Evolutionary conservation across 331 rosid species (phyloP).

Genomic region (Phaseolus coccineus): DNA sequence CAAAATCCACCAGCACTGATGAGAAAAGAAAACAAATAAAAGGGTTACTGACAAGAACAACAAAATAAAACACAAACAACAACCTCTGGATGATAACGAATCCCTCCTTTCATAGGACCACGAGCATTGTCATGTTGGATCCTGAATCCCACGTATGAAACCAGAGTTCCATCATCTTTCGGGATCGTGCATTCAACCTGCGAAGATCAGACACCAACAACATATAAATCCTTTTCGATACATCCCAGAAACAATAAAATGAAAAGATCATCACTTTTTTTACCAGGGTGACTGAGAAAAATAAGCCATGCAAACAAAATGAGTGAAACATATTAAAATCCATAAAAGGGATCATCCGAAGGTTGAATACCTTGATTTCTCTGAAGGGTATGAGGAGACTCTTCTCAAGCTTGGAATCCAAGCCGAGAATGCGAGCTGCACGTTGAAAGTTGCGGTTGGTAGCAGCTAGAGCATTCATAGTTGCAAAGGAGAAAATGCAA

Average conservation of each 20-base stretch:
- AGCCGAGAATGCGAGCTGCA: slow-evolving; percentile 59
- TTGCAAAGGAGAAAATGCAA: neutral
- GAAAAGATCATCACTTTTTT: neutral
- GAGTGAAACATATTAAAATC: neutral
- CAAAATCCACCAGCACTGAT: slow-evolving; percentile 23
- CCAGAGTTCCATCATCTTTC: slow-evolving; percentile 60
- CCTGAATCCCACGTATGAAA: slow-evolving; percentile 59
- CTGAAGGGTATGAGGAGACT: slow-evolving; percentile 62
- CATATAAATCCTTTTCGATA: slow-evolving; percentile 1
- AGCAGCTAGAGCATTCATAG: slow-evolving; percentile 62
- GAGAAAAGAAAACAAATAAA: neutral
- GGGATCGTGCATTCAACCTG: slow-evolving; percentile 70
- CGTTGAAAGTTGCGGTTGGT: slow-evolving; percentile 61
- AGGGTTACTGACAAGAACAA: neutral
- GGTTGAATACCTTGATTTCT: slow-evolving; percentile 53
- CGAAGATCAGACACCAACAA: slow-evolving; percentile 5
- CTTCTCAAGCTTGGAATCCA: slow-evolving; percentile 63
- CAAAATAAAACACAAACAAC: neutral
- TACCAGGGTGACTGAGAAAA: neutral
- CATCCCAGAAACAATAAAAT: neutral
- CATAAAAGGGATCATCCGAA: neutral
- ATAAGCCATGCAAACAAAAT: neutral
- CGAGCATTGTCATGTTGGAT: slow-evolving; percentile 68
- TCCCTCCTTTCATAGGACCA: slow-evolving; percentile 71
- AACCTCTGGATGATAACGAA: slow-evolving; percentile 66